These are phyloP conservation scores for Chlamydomonas applanata DNA, from an alignment of 139 green algal genomes.

Conservation along the genomic window DNA sequence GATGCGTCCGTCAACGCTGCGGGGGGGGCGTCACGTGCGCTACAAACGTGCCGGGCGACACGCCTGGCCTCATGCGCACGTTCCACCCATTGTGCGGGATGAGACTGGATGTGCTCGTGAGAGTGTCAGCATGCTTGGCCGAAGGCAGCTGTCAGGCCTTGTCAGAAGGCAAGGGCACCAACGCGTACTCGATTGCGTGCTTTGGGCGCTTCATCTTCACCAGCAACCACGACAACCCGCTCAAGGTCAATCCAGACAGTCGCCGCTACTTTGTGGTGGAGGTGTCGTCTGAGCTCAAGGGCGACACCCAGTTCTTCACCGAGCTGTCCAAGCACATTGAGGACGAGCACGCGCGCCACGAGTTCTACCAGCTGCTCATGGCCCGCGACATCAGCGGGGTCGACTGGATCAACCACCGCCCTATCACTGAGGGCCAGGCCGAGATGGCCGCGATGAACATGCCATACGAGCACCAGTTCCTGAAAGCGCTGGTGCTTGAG, in stretches of 20 bases:
- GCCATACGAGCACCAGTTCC: constrained; percentile 4
- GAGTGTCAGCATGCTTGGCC: too few species aligned
- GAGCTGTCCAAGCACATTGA: constrained; percentile 1
- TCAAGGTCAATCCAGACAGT: constrained; percentile 6
- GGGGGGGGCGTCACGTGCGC: too few species aligned
- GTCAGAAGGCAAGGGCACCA: not conserved
- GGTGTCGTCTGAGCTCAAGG: constrained; percentile 5
- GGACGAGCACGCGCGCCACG: not conserved
- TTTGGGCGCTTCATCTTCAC: constrained; percentile 11
- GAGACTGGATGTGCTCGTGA: too few species aligned
- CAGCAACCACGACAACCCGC: constrained; percentile 1
- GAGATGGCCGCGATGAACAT: not conserved
- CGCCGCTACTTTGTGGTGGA: constrained; percentile 4
- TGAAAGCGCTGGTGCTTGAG: too few species aligned
- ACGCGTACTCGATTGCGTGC: not conserved
- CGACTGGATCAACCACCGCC: not conserved
- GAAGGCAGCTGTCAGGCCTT: too few species aligned
- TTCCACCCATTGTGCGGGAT: too few species aligned
- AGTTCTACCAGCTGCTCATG: constrained; percentile 12
- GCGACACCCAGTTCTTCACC: constrained; percentile 10
- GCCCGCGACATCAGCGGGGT: not conserved
- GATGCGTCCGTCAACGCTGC: too few species aligned
- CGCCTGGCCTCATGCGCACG: too few species aligned
- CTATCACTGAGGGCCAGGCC: not conserved
- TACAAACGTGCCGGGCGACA: too few species aligned